A percentile compares a stretch with the other conserved stretches of the same genome.
Conservation (phyloP, 495 filamentous ascomycete genomes). For the Eremomyces bilateralis region DNA sequence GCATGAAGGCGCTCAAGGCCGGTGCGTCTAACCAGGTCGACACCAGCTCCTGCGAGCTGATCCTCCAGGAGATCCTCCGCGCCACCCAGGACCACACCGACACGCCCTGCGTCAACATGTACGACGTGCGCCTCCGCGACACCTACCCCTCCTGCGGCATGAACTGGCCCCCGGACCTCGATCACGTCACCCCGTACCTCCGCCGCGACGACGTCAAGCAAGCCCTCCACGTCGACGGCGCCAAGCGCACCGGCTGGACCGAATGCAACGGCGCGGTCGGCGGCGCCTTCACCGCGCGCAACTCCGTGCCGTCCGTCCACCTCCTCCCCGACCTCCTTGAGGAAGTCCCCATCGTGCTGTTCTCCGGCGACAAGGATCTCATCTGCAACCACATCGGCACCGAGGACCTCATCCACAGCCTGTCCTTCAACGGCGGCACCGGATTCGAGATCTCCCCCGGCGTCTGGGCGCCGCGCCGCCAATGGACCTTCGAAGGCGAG, state of each 20-base stretch:
- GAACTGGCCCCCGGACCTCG: conserved; percentile 85
- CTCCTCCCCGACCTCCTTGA: conserved; percentile 59
- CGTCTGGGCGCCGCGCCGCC: conserved; percentile 70
- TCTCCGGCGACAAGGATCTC: conserved; percentile 81
- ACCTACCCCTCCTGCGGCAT: conserved; percentile 60
- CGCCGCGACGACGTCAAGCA: conserved; percentile 53
- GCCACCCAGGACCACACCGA: conserved; percentile 25
- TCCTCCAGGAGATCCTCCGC: conserved; percentile 46
- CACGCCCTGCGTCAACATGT: conserved; percentile 66
- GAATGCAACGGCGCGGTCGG: conserved; percentile 73
- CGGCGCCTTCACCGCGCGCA: conserved; percentile 37
- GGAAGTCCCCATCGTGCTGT: conserved; percentile 57
- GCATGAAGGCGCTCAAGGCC: conserved; percentile 31
- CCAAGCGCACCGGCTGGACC: conserved; percentile 70
- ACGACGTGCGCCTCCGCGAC: conserved; percentile 72
- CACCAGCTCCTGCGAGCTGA: conserved; percentile 42
- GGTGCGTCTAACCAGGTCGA: conserved; percentile 41
- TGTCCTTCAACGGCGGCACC: conserved; percentile 75
- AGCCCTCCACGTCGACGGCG: conserved; percentile 63
- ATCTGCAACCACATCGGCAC: conserved; percentile 97
- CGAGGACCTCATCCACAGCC: conserved; percentile 71
- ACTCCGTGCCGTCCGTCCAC: conserved; percentile 48
- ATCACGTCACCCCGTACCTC: conserved; percentile 58
- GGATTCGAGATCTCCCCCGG: conserved; percentile 83
- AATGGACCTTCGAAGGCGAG: conserved; percentile 90